Evolutionary conservation across 108 stramenopile species (phyloP).

Genomic region (Cyclotella sp.): DNA sequence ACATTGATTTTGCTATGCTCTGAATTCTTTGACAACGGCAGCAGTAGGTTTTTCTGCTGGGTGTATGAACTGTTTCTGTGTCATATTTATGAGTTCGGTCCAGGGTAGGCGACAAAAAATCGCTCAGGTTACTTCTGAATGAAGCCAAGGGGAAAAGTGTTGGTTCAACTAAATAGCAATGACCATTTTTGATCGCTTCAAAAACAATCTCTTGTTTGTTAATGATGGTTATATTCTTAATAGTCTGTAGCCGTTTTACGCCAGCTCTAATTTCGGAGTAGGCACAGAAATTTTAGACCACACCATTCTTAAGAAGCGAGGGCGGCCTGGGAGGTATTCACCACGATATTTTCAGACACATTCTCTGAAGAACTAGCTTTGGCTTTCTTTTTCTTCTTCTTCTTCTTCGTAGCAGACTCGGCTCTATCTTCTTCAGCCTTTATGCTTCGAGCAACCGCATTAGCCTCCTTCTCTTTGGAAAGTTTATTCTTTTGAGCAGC

Average conservation of each 20-base stretch:
- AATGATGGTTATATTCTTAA: background rate
- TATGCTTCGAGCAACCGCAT: conserved; percentile 73
- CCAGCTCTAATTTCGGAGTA: too few species aligned
- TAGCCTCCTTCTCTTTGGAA: conserved; percentile 65
- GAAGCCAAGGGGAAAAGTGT: too few species aligned
- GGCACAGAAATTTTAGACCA: background rate
- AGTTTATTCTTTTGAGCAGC: conserved; percentile 56
- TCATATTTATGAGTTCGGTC: too few species aligned
- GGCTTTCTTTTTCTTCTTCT: conserved; percentile 58
- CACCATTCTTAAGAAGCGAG: too few species aligned
- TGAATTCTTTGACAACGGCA: too few species aligned
- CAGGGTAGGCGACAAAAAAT: too few species aligned
- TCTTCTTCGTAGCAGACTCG: conserved; percentile 64
- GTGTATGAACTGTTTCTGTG: background rate
- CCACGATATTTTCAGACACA: background rate
- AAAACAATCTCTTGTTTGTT: background rate
- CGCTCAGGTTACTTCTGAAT: background rate
- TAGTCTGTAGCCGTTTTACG: too few species aligned
- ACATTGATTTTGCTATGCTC: conserved; percentile 14
- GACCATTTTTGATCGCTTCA: background rate
- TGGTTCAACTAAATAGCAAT: too few species aligned
- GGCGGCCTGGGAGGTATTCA: background rate
- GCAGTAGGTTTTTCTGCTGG: too few species aligned
- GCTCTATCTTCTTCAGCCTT: conserved; percentile 70
- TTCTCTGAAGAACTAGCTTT: conserved; percentile 1